phyloP scores from a whole-genome alignment of 805 yeast genomes.

The Ogataea minuta region DNA sequence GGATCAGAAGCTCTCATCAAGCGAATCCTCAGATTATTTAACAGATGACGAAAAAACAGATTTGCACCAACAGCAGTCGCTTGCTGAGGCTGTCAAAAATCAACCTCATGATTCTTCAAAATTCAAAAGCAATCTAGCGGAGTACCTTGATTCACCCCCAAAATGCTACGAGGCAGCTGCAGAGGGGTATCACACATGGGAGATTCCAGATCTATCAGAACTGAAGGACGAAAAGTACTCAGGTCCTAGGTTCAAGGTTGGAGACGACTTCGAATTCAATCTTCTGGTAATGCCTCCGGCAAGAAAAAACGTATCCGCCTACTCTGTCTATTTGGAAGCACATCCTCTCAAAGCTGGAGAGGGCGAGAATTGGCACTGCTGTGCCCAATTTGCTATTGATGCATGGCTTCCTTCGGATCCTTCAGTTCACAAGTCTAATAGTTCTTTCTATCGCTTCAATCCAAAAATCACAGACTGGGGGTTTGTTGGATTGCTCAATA shows the following conservation, averaged over 20 bases:
- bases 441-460: conserved; percentile 77
- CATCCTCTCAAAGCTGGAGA: conserved; percentile 39
- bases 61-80: conserved; percentile 4
- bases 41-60: conserved; percentile 19
- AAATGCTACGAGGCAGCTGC: conserved; percentile 32
- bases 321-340: conserved; percentile 83
- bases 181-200: conserved; percentile 40
- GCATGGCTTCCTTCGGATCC: conserved; percentile 81
- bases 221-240: conserved; percentile 34
- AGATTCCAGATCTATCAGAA: conserved; percentile 33
- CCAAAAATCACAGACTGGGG: conserved; percentile 93
- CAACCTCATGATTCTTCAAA: conserved; percentile 22
- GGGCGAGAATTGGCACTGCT: conserved; percentile 67
- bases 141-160: conserved; percentile 28
- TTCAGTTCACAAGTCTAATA: conserved; percentile 52
- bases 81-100: background rate
- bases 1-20: conserved; percentile 24
- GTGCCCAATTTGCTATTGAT: conserved; percentile 86
- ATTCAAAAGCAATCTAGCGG: conserved; percentile 19
- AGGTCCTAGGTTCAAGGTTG: conserved; percentile 52
- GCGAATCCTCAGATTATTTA: conserved; percentile 24
- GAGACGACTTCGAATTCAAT: conserved; percentile 60
- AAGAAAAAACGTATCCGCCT: conserved; percentile 57
- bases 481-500: conserved; percentile 71
- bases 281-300: conserved; percentile 68